Evolutionary conservation across 768 basidiomycete species (phyloP).

Genomic region (Termitomyces sp.): DNA sequence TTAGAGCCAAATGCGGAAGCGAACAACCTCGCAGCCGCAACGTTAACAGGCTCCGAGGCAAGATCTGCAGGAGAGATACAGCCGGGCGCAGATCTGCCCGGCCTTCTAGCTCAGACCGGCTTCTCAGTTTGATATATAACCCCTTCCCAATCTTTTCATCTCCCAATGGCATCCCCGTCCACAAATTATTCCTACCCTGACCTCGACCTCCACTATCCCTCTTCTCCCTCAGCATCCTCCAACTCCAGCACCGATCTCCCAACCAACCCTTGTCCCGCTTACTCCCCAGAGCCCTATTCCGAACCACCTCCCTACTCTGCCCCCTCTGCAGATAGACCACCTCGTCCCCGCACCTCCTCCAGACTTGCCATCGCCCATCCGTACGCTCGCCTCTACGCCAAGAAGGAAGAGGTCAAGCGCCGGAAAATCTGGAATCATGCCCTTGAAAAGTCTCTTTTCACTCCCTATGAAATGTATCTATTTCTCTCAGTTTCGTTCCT

Average conservation of each 20-base stretch:
- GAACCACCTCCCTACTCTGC: constrained; percentile 2
- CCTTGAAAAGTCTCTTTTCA: constrained; percentile 68
- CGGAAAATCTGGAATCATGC: constrained; percentile 76
- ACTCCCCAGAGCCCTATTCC: not conserved
- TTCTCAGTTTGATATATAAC: constrained; percentile 4
- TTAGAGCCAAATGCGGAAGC: not conserved
- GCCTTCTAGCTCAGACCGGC: not conserved
- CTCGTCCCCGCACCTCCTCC: constrained; percentile 3
- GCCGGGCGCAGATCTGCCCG: not conserved
- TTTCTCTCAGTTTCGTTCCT: not conserved
- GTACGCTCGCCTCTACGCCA: constrained; percentile 64
- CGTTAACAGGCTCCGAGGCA: not conserved
- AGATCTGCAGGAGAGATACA: constrained; percentile 12
- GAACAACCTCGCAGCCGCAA: constrained; percentile 5
- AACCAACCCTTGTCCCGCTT: constrained; percentile 4
- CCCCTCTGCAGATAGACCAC: not conserved
- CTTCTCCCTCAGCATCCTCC: constrained; percentile 7
- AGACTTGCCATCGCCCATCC: constrained; percentile 45
- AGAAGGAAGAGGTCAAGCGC: constrained; percentile 57
- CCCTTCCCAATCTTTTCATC: not conserved
- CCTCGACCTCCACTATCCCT: constrained; percentile 5
- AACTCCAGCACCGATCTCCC: constrained; percentile 3
- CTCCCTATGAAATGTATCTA: constrained; percentile 54
- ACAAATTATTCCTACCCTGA: constrained; percentile 2
- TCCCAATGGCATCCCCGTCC: constrained; percentile 6